Base-by-base conservation (phyloP, 768 basidiomycete species). In the Phallus indusiatus region DNA sequence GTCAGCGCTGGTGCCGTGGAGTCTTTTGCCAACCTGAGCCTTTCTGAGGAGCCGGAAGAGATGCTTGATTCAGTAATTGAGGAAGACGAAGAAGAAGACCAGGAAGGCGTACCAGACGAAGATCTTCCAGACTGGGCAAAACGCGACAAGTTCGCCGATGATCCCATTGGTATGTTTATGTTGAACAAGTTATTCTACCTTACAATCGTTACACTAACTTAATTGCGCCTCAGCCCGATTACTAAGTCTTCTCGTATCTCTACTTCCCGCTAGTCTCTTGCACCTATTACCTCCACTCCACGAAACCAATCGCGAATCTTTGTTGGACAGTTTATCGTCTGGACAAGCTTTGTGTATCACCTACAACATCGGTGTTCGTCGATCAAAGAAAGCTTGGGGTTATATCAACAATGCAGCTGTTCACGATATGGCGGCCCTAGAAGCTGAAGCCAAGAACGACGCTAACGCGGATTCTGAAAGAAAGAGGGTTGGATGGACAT, bases 371-470 rank as follows among this genome's bases (percentile, higher is more conserved):
- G 86, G 82, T 28, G 86, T 94, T 0, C 81, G 93, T 22, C 81
- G 82, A 60, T 92, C 90, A 8, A 82, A 81, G 51, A 82, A 86
- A 63, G 89, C 90, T 0, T 95, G 91, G 90, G 93, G 92, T 0
- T 94, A 85, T 70, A 86, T 94, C 59, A 87, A 79, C 61, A 72
- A 77, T 48, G 83, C 86, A 59, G 81, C 83, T 1, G 82, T 95
- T 17, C 93, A 94, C 65, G 89, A 91, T 65, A 83, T 94, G 50
- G 69, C 83, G 18, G 75, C 79, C 2, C 78, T 90, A 16, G 88
- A 90, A 67, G 73, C 71, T 56, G 76, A 77, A 0, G 74, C 74
- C 7, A 68, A 71, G 12, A 70, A 68, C 20, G 65, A 63, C 0
- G 66, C 64, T 22, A 73, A 67, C 3, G 74, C 76, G 47, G 68